Percentiles rank a stretch among this genome's conserved stretches.
Conservation (phyloP, 2,329 filamentous ascomycete genomes). For the Alternaria tenuissima region DNA sequence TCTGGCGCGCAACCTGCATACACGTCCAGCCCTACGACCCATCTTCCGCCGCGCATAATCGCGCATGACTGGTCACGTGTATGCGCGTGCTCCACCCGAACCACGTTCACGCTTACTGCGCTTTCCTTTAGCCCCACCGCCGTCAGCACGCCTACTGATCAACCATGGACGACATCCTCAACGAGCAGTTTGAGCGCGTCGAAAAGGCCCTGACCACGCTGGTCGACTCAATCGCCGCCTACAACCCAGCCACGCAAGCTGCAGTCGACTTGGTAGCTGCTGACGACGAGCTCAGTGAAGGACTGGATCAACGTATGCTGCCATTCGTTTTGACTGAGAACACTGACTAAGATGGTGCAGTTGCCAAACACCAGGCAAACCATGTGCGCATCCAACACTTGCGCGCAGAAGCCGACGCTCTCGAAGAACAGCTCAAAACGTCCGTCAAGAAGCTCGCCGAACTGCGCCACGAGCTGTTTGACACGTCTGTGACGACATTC, state of each 20-base stretch:
- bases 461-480: conserved; percentile 75
- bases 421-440: conserved; percentile 77
- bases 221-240: conserved; percentile 82
- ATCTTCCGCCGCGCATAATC: conserved; percentile 14
- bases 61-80: conserved; percentile 12
- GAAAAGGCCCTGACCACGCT: conserved; percentile 67
- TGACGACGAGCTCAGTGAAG: conserved; percentile 71
- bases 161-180: conserved; percentile 55
- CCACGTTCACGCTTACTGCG: neutral
- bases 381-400: conserved; percentile 72
- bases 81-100: conserved; percentile 16
- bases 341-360: conserved; percentile 51
- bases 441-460: conserved; percentile 74
- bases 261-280: conserved; percentile 75
- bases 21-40: conserved; percentile 20
- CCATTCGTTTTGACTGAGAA: neutral
- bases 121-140: neutral
- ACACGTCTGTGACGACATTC: conserved; percentile 49
- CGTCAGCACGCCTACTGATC: neutral
- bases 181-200: conserved; percentile 56
- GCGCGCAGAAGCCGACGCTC: conserved; percentile 68
- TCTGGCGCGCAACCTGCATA: conserved; percentile 32
- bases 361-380: conserved; percentile 79
- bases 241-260: conserved; percentile 75
- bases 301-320: conserved; percentile 69